Evolutionary conservation across 2,329 filamentous ascomycete genomes (phyloP).

Genomic region (Cadophora sp.): DNA sequence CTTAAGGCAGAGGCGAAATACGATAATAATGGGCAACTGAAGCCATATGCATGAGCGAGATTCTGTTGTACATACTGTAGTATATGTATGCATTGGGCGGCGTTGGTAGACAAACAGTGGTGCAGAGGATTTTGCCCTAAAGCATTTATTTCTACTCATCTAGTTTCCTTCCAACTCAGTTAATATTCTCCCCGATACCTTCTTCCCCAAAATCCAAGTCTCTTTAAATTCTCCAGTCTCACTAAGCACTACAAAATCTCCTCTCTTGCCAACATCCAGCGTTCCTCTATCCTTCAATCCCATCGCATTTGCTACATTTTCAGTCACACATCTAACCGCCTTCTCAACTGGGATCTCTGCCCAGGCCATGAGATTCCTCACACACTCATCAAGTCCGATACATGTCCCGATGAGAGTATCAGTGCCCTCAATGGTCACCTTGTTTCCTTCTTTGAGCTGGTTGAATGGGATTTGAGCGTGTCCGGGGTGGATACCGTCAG

Average conservation of each 20-base stretch:
- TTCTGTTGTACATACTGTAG: conserved; percentile 28
- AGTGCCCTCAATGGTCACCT: conserved; percentile 58
- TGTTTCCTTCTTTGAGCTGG: conserved; percentile 56
- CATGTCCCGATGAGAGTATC: conserved; percentile 61
- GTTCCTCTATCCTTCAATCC: conserved; percentile 37
- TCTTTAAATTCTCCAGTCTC: conserved; percentile 35
- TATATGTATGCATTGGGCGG: conserved; percentile 36
- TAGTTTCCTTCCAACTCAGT: background rate
- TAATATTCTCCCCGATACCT: conserved; percentile 9
- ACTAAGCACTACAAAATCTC: conserved; percentile 41
- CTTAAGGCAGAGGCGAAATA: conserved; percentile 74
- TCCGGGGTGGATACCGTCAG: conserved; percentile 57
- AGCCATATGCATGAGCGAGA: conserved; percentile 30
- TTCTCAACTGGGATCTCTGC: conserved; percentile 37
- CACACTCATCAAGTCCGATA: conserved; percentile 56
- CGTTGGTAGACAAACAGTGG: conserved; percentile 23
- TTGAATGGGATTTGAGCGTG: conserved; percentile 58
- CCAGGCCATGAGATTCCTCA: conserved; percentile 49
- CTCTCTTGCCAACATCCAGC: conserved; percentile 37
- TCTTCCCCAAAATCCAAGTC: conserved; percentile 42
- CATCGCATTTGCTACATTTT: conserved; percentile 41
- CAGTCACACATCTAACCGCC: conserved; percentile 42
- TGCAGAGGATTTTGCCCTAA: background rate
- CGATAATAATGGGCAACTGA: conserved; percentile 77
- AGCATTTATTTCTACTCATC: background rate